phyloP scores from a whole-genome alignment of 1,284 basidiomycete species.

The Heterobasidion occidentale region DNA sequence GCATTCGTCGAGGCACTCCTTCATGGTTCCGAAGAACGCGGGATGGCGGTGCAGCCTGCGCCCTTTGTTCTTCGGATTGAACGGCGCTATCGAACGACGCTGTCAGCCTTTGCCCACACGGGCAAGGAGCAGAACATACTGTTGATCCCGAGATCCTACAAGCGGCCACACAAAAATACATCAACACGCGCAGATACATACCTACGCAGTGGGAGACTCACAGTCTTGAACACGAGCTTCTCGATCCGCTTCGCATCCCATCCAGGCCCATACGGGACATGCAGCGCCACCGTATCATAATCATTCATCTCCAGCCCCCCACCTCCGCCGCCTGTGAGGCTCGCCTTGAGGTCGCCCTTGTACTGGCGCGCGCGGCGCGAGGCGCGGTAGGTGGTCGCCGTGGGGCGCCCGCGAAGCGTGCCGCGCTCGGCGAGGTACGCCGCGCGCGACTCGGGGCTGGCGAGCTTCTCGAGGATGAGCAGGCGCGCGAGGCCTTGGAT shows the following conservation, averaged over 20 bases:
- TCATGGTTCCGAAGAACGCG: constrained; percentile 51
- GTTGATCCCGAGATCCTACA: not conserved
- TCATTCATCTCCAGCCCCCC: constrained; percentile 42
- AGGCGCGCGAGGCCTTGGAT: constrained; percentile 51
- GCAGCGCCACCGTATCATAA: constrained; percentile 46
- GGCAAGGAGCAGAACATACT: no score
- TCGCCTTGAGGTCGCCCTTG: constrained; percentile 30
- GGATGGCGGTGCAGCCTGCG: constrained; percentile 52
- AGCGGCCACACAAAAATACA: not conserved
- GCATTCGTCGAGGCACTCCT: constrained; percentile 50
- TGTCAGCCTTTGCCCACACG: not conserved
- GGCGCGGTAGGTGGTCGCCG: no score
- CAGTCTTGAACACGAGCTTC: constrained; percentile 48
- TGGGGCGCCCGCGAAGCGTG: constrained; percentile 36
- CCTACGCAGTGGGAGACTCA: constrained; percentile 6
- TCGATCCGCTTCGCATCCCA: constrained; percentile 53
- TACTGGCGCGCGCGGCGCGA: no score
- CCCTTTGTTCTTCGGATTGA: constrained; percentile 52
- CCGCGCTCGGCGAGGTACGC: constrained; percentile 38
- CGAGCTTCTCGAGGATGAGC: constrained; percentile 48
- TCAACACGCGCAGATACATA: not conserved
- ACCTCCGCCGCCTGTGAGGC: no score
- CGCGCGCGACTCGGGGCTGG: constrained; percentile 26
- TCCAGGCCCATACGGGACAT: constrained; percentile 56
- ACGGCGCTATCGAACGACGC: constrained; percentile 33